Evolutionary conservation across 2,329 filamentous ascomycete genomes (phyloP).

Genomic region (Epichloe sylvatica): DNA sequence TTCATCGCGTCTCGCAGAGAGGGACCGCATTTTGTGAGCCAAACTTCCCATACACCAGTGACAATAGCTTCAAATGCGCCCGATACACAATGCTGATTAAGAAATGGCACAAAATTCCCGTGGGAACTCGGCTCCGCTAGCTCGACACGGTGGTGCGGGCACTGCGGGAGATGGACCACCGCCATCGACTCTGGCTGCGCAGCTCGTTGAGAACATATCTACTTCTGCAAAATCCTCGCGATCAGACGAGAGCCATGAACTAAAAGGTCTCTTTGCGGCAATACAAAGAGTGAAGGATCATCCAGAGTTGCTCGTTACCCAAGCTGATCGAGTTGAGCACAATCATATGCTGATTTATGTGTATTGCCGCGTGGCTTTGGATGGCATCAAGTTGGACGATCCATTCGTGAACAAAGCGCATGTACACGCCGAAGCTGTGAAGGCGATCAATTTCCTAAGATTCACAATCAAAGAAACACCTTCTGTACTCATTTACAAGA

Average conservation of each 20-base stretch:
- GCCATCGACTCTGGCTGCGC: slow-evolving; percentile 75
- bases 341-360: slow-evolving; percentile 80
- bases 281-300: slow-evolving; percentile 42
- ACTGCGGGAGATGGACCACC: slow-evolving; percentile 25
- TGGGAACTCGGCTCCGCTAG: slow-evolving; percentile 10
- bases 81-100: slow-evolving; percentile 12
- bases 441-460: slow-evolving; percentile 65
- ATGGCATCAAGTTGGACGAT: slow-evolving; percentile 52
- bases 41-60: background rate
- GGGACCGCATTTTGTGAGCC: background rate
- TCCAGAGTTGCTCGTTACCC: slow-evolving; percentile 40
- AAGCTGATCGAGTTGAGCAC: slow-evolving; percentile 55
- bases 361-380: slow-evolving; percentile 65
- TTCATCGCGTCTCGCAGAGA: background rate
- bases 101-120: slow-evolving; percentile 16
- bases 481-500: slow-evolving; percentile 41
- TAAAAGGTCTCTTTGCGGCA: slow-evolving; percentile 52
- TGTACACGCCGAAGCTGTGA: slow-evolving; percentile 45
- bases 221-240: slow-evolving; percentile 47
- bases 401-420: slow-evolving; percentile 47
- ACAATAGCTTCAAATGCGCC: background rate
- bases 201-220: slow-evolving; percentile 70
- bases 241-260: slow-evolving; percentile 55
- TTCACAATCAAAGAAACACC: slow-evolving; percentile 65
- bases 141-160: slow-evolving; percentile 7